Evolutionary conservation across 2,329 filamentous ascomycete genomes (phyloP), one percentile per base, ranked within the genome.

Genomic region (Cladosporium cucumerinum): DNA sequence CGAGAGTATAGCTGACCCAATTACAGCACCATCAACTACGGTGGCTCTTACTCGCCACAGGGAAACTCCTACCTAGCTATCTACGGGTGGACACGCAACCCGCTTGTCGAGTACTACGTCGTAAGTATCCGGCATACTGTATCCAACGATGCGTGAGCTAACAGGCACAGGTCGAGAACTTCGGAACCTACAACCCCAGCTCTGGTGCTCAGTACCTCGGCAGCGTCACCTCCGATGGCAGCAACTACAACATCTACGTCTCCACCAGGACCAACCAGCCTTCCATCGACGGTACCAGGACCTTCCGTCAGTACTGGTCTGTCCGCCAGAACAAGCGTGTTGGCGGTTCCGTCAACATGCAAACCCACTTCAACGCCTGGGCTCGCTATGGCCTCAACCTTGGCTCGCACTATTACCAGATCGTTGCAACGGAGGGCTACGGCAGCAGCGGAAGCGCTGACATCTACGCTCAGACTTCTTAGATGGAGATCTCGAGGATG

Each of bases 91-190:
- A 84, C 82, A 1, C 76, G 72, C 21, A 80, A 79, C 72, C 83
- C 83, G 0, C 75, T 85, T n/a, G 78, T 86, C 71, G 85, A 86
- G 69, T 86, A 86, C 77, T 86, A 86, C 76, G 82, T 87, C 65
- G 54, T 57, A 26, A 39, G 54, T 54, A 46, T 46, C 8, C 10
- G n/a, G n/a, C 39, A 46, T 5, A n/a, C 39, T 3, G 23, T 21
- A n/a, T 5, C 10, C n/a, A 21, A 21, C 8, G 18, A 46, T 46
- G 8, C n/a, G 4, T 46, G n/a, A 46, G 39, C 39, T 46, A 12
- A 46, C n/a, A 46, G 11, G 8, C n/a, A n/a, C 39, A 46, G 39
- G 39, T 46, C 7, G 39, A 46, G 39, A 46, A 46, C 39, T 46
- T 46, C 71, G 82, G 81, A 66, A 79, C 78, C 57, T 81, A 84